phyloP scores from a whole-genome alignment of 108 stramenopile species.

The Discostella stelligeroides region DNA sequence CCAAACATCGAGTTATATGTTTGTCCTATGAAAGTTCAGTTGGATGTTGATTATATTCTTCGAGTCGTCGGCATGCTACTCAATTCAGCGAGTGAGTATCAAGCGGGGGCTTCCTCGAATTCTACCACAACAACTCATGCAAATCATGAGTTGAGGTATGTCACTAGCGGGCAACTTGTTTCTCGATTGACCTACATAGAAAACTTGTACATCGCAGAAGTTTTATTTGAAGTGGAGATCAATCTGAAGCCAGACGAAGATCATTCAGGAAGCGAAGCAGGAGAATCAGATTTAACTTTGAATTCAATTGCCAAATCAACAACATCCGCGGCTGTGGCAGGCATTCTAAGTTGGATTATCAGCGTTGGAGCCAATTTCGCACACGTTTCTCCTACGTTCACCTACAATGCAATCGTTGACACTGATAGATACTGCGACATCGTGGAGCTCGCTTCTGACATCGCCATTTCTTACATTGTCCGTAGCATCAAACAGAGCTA shows the following conservation, averaged over 20 bases:
- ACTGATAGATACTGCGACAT: slow-evolving; percentile 46
- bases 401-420: slow-evolving; percentile 21
- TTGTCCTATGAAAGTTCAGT: slow-evolving; percentile 41
- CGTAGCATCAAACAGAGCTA: slow-evolving; percentile 40
- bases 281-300: slow-evolving; percentile 31
- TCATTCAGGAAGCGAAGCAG: slow-evolving; percentile 10
- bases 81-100: slow-evolving; percentile 37
- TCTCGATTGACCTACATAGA: slow-evolving; percentile 40
- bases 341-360: slow-evolving; percentile 41
- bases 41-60: slow-evolving; percentile 52
- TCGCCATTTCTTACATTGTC: slow-evolving; percentile 28
- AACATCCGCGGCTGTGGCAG: slow-evolving; percentile 35
- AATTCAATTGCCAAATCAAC: slow-evolving; percentile 43
- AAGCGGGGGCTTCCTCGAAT: slow-evolving; percentile 6
- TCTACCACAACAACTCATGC: slow-evolving; percentile 7
- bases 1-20: slow-evolving; percentile 37
- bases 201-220: slow-evolving; percentile 42
- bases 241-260: slow-evolving; percentile 45
- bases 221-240: slow-evolving; percentile 43
- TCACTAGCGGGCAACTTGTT: slow-evolving; percentile 25
- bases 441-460: slow-evolving; percentile 31
- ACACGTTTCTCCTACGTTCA: slow-evolving; percentile 52
- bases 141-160: slow-evolving; percentile 25
- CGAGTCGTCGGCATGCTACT: slow-evolving; percentile 35
- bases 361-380: slow-evolving; percentile 56